A percentile compares a stretch with the other conserved stretches of the same genome.
Conservation (phyloP, 176 grass and related monocot species). For the Musa troglodytarum region DNA sequence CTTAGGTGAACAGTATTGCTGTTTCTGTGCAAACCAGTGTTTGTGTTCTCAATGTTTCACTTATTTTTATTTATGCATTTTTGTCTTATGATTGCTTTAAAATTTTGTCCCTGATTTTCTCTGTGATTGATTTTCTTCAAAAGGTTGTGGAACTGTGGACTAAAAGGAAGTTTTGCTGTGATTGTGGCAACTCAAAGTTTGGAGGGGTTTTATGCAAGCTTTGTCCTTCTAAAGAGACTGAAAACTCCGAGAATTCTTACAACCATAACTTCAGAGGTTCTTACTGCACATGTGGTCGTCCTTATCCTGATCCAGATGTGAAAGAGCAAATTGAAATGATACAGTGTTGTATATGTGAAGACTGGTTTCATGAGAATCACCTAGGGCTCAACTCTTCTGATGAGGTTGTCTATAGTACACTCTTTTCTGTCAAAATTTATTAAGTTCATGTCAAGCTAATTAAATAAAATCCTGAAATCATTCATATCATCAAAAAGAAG, state of each 20-base stretch:
- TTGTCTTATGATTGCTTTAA: background rate
- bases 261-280: slow-evolving; percentile 93
- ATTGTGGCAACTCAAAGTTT: slow-evolving; percentile 94
- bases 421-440: background rate
- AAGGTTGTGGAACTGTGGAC: slow-evolving; percentile 98
- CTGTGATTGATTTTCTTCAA: background rate
- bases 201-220: slow-evolving; percentile 66
- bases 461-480: background rate
- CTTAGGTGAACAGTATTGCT: background rate
- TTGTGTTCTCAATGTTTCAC: background rate
- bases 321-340: slow-evolving; percentile 95
- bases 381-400: slow-evolving; percentile 63
- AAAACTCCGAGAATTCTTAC: slow-evolving; percentile 67
- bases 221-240: slow-evolving; percentile 56
- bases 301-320: slow-evolving; percentile 94
- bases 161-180: slow-evolving; percentile 81
- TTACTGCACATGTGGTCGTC: slow-evolving; percentile 81
- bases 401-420: slow-evolving; percentile 35
- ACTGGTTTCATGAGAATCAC: slow-evolving; percentile 95
- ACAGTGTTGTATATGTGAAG: slow-evolving; percentile 94
- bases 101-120: background rate
- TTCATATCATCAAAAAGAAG: background rate
- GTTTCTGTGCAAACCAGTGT: background rate
- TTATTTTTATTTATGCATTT: background rate
- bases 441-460: background rate